Base-by-base conservation (phyloP, 176 grass and related monocot genomes). In the Juncus effusus region DNA sequence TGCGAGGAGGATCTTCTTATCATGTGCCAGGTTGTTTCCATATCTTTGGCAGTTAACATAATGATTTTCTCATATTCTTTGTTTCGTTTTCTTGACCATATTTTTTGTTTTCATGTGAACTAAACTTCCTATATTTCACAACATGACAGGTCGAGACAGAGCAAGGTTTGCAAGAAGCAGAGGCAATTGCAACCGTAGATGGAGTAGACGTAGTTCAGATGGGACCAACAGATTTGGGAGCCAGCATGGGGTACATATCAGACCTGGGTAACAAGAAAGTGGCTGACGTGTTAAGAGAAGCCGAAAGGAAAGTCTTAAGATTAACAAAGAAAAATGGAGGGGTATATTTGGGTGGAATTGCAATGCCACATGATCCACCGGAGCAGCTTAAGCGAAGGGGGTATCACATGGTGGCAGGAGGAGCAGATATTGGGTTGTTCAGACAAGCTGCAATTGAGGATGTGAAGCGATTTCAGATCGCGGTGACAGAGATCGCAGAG, bases 201-300 rank as follows among this genome's bases (percentile, higher is more conserved):
- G 89, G 89, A 6, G 89, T 93, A 37, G 79, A 93, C 63, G 89
- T 88, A 50, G 74, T 94, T 60, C 85, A 94, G 36, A 94, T 74
- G 78, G 89, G 89, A 2, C 90, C 90, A 2, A 72, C 85, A 16
- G 82, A 94, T 72, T 76, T 94, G 54, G 85, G 85, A 8, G 90
- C 85, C 12, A 93, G 89, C 79, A 80, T 94, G 90, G 90, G 90
- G 1, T 94, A 81, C 64, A 69, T 94, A 39, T 94, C 85, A 82
- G 90, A 89, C 58, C 76, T 81, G 0, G 85, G 85, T 72, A 89
- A 94, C 73, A 76, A 79, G 72, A 94, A 85, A 62, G 90, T 94
- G 49, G 74, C 80, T 38, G 79, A 77, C 3, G 19, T 71, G 4
- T 51, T 85, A 10, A 88, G 76, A 77, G 90, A 89, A 64, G 75